These are phyloP conservation scores for Macrophomina pseudophaseolina DNA, from an alignment of 2,329 filamentous ascomycete genomes.

Conservation along the genomic window DNA sequence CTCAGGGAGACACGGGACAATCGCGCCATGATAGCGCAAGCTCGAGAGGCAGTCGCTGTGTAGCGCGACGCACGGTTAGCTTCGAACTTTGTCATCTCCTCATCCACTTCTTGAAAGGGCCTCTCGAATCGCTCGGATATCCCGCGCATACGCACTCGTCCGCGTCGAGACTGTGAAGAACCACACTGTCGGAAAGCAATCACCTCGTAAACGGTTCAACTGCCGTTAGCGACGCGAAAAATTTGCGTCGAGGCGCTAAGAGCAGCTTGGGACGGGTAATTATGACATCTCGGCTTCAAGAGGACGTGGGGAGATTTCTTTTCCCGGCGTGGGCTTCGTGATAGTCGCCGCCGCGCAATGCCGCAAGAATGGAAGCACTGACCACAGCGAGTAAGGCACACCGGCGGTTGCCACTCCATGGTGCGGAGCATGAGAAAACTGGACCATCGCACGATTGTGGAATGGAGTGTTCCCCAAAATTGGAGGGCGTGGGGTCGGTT, in stretches of 20 bases:
- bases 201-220: background rate
- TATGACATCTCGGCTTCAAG: background rate
- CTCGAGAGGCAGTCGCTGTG: background rate
- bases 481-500: background rate
- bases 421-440: background rate
- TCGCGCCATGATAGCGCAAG: background rate
- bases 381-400: background rate
- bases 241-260: background rate
- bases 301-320: background rate
- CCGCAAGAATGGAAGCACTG: background rate
- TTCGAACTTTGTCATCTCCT: background rate
- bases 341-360: background rate
- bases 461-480: background rate
- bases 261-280: background rate
- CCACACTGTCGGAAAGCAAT: background rate
- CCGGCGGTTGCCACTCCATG: background rate
- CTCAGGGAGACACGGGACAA: background rate
- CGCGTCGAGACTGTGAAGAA: background rate
- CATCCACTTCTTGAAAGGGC: background rate
- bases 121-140: background rate
- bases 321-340: constrained; percentile 2
- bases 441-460: background rate
- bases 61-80: background rate
- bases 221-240: background rate
- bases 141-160: background rate